A percentile compares a stretch with the other conserved stretches of the same genome.
Conservation (phyloP, 2,329 filamentous ascomycete species). For the Phialemoniopsis sp. region DNA sequence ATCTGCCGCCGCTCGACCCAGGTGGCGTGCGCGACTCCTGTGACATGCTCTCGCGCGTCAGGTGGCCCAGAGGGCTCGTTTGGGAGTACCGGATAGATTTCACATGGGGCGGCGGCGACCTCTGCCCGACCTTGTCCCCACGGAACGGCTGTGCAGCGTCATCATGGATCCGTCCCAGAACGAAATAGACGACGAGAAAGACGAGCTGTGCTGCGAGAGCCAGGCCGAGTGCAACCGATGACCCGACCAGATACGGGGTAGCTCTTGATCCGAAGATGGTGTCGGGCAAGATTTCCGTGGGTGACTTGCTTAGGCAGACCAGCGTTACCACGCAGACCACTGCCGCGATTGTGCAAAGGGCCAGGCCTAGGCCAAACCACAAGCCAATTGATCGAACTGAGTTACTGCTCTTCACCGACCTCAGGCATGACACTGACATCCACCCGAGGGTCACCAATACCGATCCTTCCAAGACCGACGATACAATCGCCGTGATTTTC, state of each 20-base stretch:
- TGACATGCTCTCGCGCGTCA: conserved; percentile 24
- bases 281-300: conserved; percentile 13
- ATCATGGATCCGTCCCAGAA: conserved; percentile 26
- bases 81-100: conserved; percentile 50
- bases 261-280: conserved; percentile 25
- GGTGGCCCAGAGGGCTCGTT: conserved; percentile 28
- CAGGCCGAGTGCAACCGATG: conserved; percentile 38
- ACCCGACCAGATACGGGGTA: conserved; percentile 34
- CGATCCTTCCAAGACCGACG: conserved; percentile 28
- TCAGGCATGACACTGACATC: conserved; percentile 10
- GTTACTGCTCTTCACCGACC: too few species aligned
- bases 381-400: conserved; percentile 10
- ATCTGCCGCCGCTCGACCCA: conserved; percentile 38
- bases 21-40: conserved; percentile 35
- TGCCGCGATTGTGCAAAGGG: conserved; percentile 38
- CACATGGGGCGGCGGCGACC: conserved; percentile 29
- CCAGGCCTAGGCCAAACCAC: conserved; percentile 30
- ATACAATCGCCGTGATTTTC: conserved; percentile 28
- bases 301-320: conserved; percentile 29
- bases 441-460: conserved; percentile 28
- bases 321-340: conserved; percentile 39
- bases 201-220: conserved; percentile 42
- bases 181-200: conserved; percentile 41
- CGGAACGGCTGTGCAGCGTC: conserved; percentile 17
- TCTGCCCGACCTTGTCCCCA: conserved; percentile 21